phyloP scores from a whole-genome alignment of 163 green algal species.

The Prototheca wickerhamii region DNA sequence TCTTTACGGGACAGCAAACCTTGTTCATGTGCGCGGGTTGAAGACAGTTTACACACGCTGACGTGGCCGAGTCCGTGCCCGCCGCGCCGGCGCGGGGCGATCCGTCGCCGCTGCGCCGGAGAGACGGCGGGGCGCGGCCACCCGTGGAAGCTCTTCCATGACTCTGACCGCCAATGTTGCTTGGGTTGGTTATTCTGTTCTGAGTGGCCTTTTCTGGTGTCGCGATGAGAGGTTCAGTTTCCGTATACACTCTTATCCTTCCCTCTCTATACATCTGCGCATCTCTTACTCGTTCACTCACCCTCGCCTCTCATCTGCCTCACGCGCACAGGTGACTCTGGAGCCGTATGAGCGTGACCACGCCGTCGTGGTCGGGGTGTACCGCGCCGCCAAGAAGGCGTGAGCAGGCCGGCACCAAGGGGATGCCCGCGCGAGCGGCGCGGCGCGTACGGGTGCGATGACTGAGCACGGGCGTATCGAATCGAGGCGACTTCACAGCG shows the following conservation, averaged over 20 bases:
- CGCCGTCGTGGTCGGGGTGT: slow-evolving; percentile 90
- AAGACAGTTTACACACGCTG: slow-evolving; percentile 15
- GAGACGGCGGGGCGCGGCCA: neutral
- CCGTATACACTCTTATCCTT: neutral
- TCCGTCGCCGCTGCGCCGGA: neutral
- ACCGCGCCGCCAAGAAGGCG: slow-evolving; percentile 59
- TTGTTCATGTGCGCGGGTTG: slow-evolving; percentile 8
- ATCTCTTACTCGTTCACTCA: neutral
- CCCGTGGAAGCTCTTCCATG: slow-evolving; percentile 31
- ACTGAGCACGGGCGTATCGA: no score
- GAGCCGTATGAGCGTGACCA: slow-evolving; percentile 99
- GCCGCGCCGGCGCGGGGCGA: no score
- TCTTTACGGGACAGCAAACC: neutral
- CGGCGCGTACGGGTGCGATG: no score
- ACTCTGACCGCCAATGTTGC: slow-evolving; percentile 27
- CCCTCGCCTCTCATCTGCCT: neutral
- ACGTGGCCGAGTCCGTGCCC: neutral
- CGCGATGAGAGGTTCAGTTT: no score
- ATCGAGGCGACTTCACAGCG: no score
- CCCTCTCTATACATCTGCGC: neutral
- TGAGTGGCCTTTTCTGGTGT: no score
- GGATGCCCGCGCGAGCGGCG: no score
- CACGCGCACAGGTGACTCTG: slow-evolving; percentile 89
- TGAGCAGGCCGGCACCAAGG: neutral
- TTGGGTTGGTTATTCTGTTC: neutral